phyloP scores from a whole-genome alignment of 2,329 filamentous ascomycete genomes.

The Penicillium sp. region DNA sequence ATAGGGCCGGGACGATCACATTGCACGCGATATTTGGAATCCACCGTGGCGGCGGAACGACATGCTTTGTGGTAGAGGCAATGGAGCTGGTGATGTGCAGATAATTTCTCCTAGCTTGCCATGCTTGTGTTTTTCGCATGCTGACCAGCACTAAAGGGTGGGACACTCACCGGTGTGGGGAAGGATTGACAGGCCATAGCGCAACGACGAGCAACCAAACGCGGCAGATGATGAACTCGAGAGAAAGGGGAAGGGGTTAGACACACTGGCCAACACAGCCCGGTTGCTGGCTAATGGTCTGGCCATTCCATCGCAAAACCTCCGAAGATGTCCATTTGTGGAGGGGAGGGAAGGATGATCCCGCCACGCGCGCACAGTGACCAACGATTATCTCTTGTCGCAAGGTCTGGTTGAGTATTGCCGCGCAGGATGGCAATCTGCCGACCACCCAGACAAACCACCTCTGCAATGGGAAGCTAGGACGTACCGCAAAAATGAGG shows the following conservation, averaged over 20 bases:
- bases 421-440: too few relatives aligned
- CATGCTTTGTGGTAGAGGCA: slow-evolving; percentile 1
- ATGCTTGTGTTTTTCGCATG: slow-evolving; percentile 2
- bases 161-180: slow-evolving; percentile 10
- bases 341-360: too few relatives aligned
- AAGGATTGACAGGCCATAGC: slow-evolving; percentile 11
- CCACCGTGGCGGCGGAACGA: slow-evolving; percentile 5
- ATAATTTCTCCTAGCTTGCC: slow-evolving; percentile 12
- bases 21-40: slow-evolving; percentile 5
- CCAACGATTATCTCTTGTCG: too few relatives aligned
- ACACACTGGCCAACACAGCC: too few relatives aligned
- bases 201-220: not conserved
- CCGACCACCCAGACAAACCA: too few relatives aligned
- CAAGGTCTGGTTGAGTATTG: too few relatives aligned
- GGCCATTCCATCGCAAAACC: too few relatives aligned
- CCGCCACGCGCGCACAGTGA: too few relatives aligned
- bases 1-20: slow-evolving; percentile 6
- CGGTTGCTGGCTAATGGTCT: too few relatives aligned
- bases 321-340: too few relatives aligned
- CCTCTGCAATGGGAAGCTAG: too few relatives aligned
- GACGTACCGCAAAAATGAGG: slow-evolving; percentile 9
- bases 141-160: slow-evolving; percentile 6
- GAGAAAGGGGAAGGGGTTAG: not conserved
- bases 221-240: slow-evolving; percentile 5
- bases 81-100: slow-evolving; percentile 15